phyloP scores from a whole-genome alignment of 1,284 basidiomycete genomes.

The Irpex sp. region DNA sequence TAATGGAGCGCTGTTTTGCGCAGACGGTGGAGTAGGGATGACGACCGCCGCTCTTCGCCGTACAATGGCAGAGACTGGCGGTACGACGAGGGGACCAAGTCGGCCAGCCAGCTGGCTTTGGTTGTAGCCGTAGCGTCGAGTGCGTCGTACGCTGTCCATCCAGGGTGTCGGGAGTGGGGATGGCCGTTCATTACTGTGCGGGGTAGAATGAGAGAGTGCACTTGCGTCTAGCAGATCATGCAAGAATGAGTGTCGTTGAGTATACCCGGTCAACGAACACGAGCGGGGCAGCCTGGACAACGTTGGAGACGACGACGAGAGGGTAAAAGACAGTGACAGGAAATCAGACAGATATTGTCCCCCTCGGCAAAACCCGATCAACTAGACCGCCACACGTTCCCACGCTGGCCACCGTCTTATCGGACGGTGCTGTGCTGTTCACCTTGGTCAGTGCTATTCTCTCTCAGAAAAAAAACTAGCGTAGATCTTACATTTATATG shows the following conservation, averaged over 20 bases:
- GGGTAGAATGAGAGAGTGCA: not conserved
- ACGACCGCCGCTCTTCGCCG: constrained; percentile 13
- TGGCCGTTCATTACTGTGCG: constrained; percentile 12
- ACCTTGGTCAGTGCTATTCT: too few species aligned
- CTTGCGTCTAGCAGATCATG: constrained; percentile 7
- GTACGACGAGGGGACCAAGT: constrained; percentile 7
- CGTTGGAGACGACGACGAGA: constrained; percentile 9
- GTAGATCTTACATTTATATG: too few species aligned
- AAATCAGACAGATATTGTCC: not conserved
- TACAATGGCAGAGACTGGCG: constrained; percentile 12
- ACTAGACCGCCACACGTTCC: not conserved
- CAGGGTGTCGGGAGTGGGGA: constrained; percentile 9
- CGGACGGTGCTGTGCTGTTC: too few species aligned
- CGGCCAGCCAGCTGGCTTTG: constrained; percentile 17
- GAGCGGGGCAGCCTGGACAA: constrained; percentile 10
- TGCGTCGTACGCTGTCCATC: constrained; percentile 15
- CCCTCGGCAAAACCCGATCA: not conserved
- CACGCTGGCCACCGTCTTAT: not conserved
- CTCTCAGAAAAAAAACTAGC: too few species aligned
- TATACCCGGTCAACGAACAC: not conserved
- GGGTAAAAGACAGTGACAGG: not conserved
- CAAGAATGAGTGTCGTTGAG: constrained; percentile 1
- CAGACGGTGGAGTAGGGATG: constrained; percentile 12
- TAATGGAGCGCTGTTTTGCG: constrained; percentile 8
- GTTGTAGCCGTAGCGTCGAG: constrained; percentile 4